phyloP scores from a whole-genome alignment of 1,139 yeast genomes.

The Kazachstania sp. region DNA sequence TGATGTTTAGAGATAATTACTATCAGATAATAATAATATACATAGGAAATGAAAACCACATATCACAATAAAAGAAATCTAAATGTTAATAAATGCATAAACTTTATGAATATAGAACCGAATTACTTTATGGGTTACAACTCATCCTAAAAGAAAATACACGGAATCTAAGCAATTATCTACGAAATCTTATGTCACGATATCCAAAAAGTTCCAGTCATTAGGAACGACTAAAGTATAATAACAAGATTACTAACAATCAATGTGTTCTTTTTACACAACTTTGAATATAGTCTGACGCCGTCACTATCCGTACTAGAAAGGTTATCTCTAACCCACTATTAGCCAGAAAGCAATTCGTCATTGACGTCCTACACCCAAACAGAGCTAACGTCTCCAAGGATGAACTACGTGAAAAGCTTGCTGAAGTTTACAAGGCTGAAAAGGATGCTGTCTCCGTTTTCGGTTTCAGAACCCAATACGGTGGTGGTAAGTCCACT shows the following conservation, averaged over 20 bases:
- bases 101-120: too few relatives aligned
- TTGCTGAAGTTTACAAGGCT: constrained; percentile 93
- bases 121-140: too few relatives aligned
- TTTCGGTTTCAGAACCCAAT: constrained; percentile 98
- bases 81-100: too few relatives aligned
- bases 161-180: too few relatives aligned
- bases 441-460: constrained; percentile 98
- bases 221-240: too few relatives aligned
- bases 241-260: not conserved
- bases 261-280: not conserved
- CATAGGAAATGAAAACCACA: too few relatives aligned
- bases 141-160: too few relatives aligned
- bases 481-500: constrained; percentile 99
- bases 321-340: constrained; percentile 99
- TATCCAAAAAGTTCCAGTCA: too few relatives aligned
- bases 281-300: constrained; percentile 50
- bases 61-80: too few relatives aligned
- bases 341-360: constrained; percentile 99
- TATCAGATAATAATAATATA: too few relatives aligned
- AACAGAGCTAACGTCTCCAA: constrained; percentile 98
- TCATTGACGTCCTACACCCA: constrained; percentile 99
- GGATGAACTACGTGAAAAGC: constrained; percentile 98
- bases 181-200: not conserved
- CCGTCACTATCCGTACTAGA: constrained; percentile 99
- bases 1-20: too few relatives aligned